phyloP scores from a whole-genome alignment of 75 land plant genomes.

The Pinus albicaulis region DNA sequence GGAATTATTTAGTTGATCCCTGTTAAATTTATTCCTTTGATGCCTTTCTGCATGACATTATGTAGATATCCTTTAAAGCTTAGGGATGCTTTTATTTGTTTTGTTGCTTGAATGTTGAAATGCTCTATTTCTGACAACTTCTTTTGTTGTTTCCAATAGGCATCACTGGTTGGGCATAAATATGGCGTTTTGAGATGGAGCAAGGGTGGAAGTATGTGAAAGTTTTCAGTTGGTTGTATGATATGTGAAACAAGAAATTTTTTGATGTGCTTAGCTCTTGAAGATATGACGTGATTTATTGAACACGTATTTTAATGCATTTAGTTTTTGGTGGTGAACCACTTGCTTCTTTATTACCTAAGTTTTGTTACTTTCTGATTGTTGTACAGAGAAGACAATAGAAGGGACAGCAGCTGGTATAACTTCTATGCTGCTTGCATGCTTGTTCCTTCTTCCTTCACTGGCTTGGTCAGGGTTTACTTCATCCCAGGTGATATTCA shows the following conservation, averaged over 20 bases:
- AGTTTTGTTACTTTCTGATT: neutral
- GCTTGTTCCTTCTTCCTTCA: constrained; percentile 55
- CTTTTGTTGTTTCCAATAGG: constrained; percentile 26
- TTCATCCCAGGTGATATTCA: constrained; percentile 32
- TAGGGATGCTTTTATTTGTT: neutral
- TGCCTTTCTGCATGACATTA: neutral
- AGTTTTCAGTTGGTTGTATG: constrained; percentile 31
- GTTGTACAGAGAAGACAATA: constrained; percentile 72
- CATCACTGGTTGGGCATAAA: constrained; percentile 80
- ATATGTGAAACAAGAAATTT: neutral
- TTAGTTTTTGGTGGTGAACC: neutral
- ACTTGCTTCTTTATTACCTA: neutral
- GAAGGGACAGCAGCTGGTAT: constrained; percentile 98
- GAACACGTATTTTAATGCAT: neutral
- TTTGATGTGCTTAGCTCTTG: neutral
- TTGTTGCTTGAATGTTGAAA: neutral
- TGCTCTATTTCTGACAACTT: neutral
- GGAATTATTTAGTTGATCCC: no score
- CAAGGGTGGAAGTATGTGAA: constrained; percentile 65
- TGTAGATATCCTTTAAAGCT: neutral
- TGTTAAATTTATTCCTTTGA: no score
- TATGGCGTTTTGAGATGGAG: constrained; percentile 79
- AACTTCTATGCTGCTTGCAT: constrained; percentile 67
- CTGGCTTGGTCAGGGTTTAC: constrained; percentile 58
- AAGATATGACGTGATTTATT: neutral